phyloP scores from a whole-genome alignment of 2,329 filamentous ascomycete genomes.

The Fusarium equiseti region DNA sequence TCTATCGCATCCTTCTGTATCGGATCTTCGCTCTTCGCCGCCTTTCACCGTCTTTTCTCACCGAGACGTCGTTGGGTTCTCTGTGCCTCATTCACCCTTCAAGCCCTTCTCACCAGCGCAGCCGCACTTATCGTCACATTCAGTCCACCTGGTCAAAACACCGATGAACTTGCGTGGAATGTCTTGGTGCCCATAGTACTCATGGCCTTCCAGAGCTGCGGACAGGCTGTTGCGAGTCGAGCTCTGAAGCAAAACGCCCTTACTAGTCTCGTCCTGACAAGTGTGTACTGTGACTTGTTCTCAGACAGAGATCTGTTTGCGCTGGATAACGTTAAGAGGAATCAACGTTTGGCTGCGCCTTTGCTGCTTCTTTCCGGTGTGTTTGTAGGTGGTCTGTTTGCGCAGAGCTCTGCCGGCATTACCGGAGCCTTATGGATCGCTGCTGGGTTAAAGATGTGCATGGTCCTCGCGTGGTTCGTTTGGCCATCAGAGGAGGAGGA shows the following conservation, averaged over 20 bases:
- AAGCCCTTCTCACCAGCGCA: constrained; percentile 61
- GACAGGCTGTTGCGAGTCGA: constrained; percentile 80
- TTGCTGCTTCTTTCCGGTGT: constrained; percentile 63
- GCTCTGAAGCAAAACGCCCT: constrained; percentile 76
- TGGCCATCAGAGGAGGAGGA: constrained; percentile 66
- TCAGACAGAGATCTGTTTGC: constrained; percentile 68
- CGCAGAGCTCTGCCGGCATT: constrained; percentile 61
- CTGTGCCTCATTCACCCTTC: constrained; percentile 66
- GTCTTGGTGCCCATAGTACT: constrained; percentile 75
- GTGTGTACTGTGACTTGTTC: constrained; percentile 84
- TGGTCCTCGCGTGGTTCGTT: constrained; percentile 69
- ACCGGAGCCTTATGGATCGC: constrained; percentile 70
- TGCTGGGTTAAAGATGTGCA: constrained; percentile 65
- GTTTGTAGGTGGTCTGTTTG: constrained; percentile 62
- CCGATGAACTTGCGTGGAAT: constrained; percentile 65
- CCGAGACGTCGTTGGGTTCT: constrained; percentile 75
- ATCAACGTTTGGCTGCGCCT: constrained; percentile 63
- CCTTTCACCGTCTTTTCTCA: constrained; percentile 71
- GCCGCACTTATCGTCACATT: constrained; percentile 67
- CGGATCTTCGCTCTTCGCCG: constrained; percentile 77
- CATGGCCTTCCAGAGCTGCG: constrained; percentile 81
- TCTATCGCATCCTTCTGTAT: constrained; percentile 78
- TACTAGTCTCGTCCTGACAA: constrained; percentile 83
- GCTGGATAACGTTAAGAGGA: constrained; percentile 60
- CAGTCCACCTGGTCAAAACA: constrained; percentile 53